Base-by-base conservation (phyloP, 2,329 filamentous ascomycete species). In the Phialophora expanda region DNA sequence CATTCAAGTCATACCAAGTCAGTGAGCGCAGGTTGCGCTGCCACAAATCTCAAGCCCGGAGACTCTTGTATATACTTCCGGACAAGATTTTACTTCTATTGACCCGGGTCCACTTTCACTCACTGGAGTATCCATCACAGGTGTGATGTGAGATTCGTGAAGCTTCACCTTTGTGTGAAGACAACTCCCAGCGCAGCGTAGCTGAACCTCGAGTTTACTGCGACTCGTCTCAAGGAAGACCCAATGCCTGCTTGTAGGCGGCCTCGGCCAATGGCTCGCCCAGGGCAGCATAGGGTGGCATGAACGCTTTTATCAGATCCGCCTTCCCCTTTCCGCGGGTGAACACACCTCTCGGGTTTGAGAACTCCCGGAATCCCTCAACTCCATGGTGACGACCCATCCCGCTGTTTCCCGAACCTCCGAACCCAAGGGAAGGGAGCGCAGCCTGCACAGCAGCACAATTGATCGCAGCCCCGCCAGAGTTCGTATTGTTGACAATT, bases 391-490 rank as follows among this genome's bases (percentile, higher is more conserved):
- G 84, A 64, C 74, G 75, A 59, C 83, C 83, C 53, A 74, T 76
- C 26, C 83, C 83, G 8, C 81, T 83, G 20, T 77, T 75, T 34
- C 84, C 83, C 20, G 84, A 77, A 30, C 84, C 83, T 55, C 84
- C 83, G 51, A 85, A 78, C 5, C 83, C 82, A 2, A 78, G 76
- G 24, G 75, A 75, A 2, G 77, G 77, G 50, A 80, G 75, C 34
- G 74, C 76, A 57, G 75, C 75, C 66, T 85, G 83, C 46, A 82
- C 74, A 64, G 79, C 76, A 46, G 77, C 76, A 70, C 83, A 82
- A 70, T 85, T 85, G 72, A 84, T 74, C 12, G 81, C 83, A 57
- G 83, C 82, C 22, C 82, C 82, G 8, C 83, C 83, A 5, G 82
- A 84, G 20, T 73, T 71, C 17, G 77, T 79, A 57, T 80, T 78